Conservation (phyloP, 2,329 filamentous ascomycete genomes). For the Colletotrichum filicis region DNA sequence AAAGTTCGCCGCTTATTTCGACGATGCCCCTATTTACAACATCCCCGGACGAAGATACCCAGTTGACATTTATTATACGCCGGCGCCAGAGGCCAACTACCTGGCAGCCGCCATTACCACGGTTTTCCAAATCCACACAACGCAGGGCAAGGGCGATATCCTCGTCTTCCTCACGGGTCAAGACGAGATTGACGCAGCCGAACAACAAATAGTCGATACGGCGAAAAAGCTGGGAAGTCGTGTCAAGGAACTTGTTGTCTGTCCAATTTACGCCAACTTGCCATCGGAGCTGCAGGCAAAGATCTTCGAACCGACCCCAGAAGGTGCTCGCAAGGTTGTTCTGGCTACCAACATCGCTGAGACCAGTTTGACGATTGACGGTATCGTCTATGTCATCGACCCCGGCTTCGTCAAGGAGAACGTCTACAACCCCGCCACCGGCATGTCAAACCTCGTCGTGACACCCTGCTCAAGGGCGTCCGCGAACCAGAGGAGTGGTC, state of each 20-base stretch:
- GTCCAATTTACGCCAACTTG: conserved; percentile 93
- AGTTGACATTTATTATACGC: conserved; percentile 91
- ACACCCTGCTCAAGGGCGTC: conserved; percentile 92
- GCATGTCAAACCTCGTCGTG: conserved; percentile 92
- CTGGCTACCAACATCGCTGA: conserved; percentile 97
- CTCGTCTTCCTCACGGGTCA: conserved; percentile 95
- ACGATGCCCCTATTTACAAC: conserved; percentile 93
- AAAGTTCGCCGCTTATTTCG: conserved; percentile 92
- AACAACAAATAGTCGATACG: conserved; percentile 86
- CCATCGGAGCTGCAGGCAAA: conserved; percentile 91
- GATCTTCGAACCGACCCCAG: conserved; percentile 93
- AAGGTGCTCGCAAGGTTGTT: conserved; percentile 88
- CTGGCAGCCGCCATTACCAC: conserved; percentile 91
- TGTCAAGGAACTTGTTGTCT: conserved; percentile 87
- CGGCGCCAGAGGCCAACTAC: conserved; percentile 93
- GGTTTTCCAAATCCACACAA: conserved; percentile 93
- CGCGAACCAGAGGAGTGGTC: conserved; percentile 91
- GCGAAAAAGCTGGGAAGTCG: conserved; percentile 86
- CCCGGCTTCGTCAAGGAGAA: conserved; percentile 97
- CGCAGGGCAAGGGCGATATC: conserved; percentile 87
- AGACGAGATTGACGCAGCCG: conserved; percentile 93
- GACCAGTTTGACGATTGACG: conserved; percentile 94
- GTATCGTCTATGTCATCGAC: conserved; percentile 96
- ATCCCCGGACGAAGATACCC: conserved; percentile 90
- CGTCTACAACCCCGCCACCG: conserved; percentile 88